phyloP scores from a whole-genome alignment of 192 early-diverging fungal genomes.

The Backusella australiensis region DNA sequence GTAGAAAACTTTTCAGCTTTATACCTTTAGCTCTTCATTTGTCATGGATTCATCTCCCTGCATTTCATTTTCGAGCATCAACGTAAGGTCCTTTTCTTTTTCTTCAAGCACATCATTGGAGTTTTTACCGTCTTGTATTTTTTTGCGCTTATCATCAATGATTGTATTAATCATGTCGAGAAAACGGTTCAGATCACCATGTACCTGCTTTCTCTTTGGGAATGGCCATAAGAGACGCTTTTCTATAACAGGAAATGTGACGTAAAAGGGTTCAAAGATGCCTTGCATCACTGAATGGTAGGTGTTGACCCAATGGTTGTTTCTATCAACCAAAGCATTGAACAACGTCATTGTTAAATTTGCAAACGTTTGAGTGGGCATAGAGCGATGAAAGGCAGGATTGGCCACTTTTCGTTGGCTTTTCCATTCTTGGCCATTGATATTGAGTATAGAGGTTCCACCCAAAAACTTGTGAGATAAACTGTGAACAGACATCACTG shows the following conservation, averaged over 20 bases:
- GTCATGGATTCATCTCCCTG: neutral
- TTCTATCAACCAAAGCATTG: neutral
- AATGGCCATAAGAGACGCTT: neutral
- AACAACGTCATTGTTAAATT: constrained; percentile 7
- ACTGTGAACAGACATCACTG: neutral
- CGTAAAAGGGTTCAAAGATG: neutral
- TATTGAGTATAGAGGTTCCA: neutral
- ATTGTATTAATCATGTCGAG: neutral
- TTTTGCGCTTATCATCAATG: constrained; percentile 11
- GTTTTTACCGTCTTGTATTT: neutral
- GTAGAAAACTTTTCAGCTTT: too few relatives aligned
- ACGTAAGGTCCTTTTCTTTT: neutral
- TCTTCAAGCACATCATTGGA: neutral
- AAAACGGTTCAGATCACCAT: neutral
- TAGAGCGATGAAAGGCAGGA: constrained; percentile 29
- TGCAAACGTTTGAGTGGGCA: constrained; percentile 25
- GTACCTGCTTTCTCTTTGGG: neutral
- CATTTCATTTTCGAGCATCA: neutral
- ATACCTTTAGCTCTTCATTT: neutral
- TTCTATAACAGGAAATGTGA: neutral
- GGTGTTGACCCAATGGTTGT: neutral
- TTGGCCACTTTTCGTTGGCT: constrained; percentile 11
- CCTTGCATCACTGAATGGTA: neutral
- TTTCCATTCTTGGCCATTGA: neutral
- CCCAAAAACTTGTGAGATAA: neutral